Percentiles rank a stretch among this genome's conserved stretches.
These are phyloP conservation scores for Fremontodendron californicum DNA, from an alignment of 345 rosid genomes.

Conservation along the genomic window DNA sequence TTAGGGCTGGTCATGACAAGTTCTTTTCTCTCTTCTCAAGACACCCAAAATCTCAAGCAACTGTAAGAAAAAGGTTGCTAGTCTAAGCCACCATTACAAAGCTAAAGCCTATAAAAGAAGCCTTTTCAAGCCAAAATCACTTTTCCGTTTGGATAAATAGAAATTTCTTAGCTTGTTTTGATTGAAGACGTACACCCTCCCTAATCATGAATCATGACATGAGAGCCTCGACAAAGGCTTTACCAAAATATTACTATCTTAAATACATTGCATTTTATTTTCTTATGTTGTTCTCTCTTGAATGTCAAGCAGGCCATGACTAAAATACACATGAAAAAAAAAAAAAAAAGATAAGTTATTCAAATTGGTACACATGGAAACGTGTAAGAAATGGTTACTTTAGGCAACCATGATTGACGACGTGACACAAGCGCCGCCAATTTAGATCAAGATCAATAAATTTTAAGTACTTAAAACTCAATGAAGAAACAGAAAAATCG, in stretches of 20 bases:
- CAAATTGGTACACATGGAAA: conserved; percentile 18
- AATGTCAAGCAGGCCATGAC: too few species aligned
- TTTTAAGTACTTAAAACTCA: neutral
- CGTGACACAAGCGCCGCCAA: conserved; percentile 7
- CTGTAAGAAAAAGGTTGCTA: neutral
- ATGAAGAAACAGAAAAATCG: too few species aligned
- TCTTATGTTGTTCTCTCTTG: neutral
- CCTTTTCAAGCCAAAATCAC: neutral
- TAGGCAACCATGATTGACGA: neutral
- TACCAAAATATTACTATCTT: neutral
- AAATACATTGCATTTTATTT: neutral
- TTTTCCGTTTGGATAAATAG: too few species aligned
- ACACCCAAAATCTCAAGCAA: conserved; percentile 29
- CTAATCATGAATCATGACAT: neutral
- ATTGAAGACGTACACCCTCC: neutral
- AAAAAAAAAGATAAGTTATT: neutral
- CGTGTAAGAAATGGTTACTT: neutral
- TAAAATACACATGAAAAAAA: neutral
- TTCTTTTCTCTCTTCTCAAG: conserved; percentile 39
- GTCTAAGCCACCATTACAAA: neutral
- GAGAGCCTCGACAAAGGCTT: neutral
- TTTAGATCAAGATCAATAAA: conserved; percentile 11
- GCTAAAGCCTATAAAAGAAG: neutral
- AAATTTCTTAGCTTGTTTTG: neutral
- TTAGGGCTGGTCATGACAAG: conserved; percentile 13